Conservation (phyloP, 2,329 filamentous ascomycete species). For the Diaporthe citriasiana region DNA sequence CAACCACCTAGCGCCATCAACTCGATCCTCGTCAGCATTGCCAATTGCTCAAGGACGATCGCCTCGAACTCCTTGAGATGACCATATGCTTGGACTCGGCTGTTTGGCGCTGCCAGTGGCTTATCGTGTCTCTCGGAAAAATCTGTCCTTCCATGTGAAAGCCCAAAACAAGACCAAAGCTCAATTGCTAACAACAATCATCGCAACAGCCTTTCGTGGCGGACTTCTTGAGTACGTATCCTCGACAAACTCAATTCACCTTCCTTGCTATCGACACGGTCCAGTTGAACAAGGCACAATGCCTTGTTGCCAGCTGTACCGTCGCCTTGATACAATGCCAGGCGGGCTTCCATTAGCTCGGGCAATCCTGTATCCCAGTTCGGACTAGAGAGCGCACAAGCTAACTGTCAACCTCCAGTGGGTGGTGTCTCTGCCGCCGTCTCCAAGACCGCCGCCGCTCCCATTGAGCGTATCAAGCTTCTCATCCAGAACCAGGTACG, state of each 20-base stretch:
- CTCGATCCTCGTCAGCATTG: neutral
- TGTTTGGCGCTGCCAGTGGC: constrained; percentile 20
- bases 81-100: neutral
- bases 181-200: constrained; percentile 38
- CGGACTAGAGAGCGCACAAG: neutral
- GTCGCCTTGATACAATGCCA: neutral
- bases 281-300: neutral
- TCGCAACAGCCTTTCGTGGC: constrained; percentile 85
- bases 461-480: constrained; percentile 99
- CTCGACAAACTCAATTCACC: constrained; percentile 32
- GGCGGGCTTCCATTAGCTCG: constrained; percentile 4
- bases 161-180: constrained; percentile 15
- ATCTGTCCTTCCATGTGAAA: constrained; percentile 38
- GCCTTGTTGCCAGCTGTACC: constrained; percentile 13
- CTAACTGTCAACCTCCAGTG: constrained; percentile 72
- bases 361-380: neutral
- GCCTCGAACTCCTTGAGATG: constrained; percentile 31
- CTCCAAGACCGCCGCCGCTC: constrained; percentile 99
- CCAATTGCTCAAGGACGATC: constrained; percentile 16
- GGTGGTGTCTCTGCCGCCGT: constrained; percentile 99
- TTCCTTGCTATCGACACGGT: neutral
- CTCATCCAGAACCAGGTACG: constrained; percentile 99
- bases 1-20: constrained; percentile 28
- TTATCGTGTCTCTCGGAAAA: constrained; percentile 40
- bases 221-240: constrained; percentile 96